Conservation (phyloP, 768 basidiomycete species). For the Pulveroboletus ravenelii region DNA sequence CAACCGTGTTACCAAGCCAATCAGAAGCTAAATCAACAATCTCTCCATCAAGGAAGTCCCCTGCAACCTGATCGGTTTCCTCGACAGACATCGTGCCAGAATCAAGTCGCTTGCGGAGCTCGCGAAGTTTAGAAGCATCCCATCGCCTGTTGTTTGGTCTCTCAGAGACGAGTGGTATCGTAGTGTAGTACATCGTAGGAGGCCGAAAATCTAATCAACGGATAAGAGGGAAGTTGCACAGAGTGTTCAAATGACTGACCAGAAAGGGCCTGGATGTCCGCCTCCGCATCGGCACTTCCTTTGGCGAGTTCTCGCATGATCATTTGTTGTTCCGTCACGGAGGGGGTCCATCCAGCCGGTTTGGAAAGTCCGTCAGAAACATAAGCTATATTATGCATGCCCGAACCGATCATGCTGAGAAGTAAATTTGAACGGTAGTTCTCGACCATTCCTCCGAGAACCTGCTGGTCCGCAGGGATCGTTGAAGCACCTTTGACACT, state of each 20-base stretch:
- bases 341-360: constrained; percentile 61
- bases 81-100: constrained; percentile 77
- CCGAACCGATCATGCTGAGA: constrained; percentile 81
- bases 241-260: constrained; percentile 46
- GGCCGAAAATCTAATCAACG: constrained; percentile 71
- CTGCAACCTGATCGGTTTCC: constrained; percentile 87
- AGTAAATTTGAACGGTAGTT: constrained; percentile 92
- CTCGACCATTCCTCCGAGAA: constrained; percentile 86
- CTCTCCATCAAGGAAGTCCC: constrained; percentile 90
- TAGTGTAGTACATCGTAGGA: constrained; percentile 93
- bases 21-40: constrained; percentile 94
- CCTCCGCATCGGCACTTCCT: constrained; percentile 72
- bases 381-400: constrained; percentile 56
- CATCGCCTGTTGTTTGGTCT: constrained; percentile 80
- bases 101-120: constrained; percentile 91
- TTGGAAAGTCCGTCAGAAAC: constrained; percentile 54
- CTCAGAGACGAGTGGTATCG: constrained; percentile 87
- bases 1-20: constrained; percentile 91
- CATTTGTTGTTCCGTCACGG: constrained; percentile 94
- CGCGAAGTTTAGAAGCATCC: constrained; percentile 91
- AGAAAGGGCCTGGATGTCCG: constrained; percentile 78
- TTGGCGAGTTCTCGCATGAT: constrained; percentile 89
- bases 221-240: constrained; percentile 8
- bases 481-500: constrained; percentile 89
- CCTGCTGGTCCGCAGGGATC: constrained; percentile 89